phyloP scores from a whole-genome alignment of 1,284 basidiomycete species.

The Cryptococcus jaspeensis region DNA sequence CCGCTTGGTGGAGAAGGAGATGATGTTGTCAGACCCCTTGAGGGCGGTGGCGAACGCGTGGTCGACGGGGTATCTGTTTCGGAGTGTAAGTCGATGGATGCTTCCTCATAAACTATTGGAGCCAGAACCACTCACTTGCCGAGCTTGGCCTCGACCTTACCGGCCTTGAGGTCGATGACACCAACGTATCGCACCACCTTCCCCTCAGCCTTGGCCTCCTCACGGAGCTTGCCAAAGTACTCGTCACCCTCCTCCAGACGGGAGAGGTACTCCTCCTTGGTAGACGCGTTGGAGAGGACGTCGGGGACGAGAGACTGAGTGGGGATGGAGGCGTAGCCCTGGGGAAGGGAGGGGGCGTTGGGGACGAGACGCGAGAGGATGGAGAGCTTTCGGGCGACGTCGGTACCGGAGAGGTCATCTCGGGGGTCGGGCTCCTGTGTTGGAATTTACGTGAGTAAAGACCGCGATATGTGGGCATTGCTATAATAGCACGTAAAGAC shows the following conservation, averaged over 20 bases:
- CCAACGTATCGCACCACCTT: slow-evolving; percentile 92
- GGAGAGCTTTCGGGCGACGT: slow-evolving; percentile 94
- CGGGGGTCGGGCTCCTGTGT: slow-evolving; percentile 92
- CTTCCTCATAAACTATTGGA: not conserved
- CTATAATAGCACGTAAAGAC: slow-evolving; percentile 24
- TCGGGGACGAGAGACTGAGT: slow-evolving; percentile 84
- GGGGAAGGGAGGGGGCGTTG: slow-evolving; percentile 54
- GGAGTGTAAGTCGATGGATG: slow-evolving; percentile 7
- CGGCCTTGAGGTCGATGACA: slow-evolving; percentile 77
- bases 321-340: slow-evolving; percentile 75
- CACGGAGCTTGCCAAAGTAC: slow-evolving; percentile 72
- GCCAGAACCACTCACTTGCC: slow-evolving; percentile 65
- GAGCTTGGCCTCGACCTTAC: slow-evolving; percentile 78
- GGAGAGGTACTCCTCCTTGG: slow-evolving; percentile 77
- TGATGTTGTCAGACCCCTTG: slow-evolving; percentile 94
- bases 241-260: slow-evolving; percentile 81
- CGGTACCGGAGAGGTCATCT: slow-evolving; percentile 93
- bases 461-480: not conserved
- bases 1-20: slow-evolving; percentile 92
- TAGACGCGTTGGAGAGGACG: slow-evolving; percentile 64
- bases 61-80: slow-evolving; percentile 75
- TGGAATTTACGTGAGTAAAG: not conserved
- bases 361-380: slow-evolving; percentile 81
- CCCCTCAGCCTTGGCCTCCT: slow-evolving; percentile 71
- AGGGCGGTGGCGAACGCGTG: slow-evolving; percentile 95